Evolutionary conservation across 2,329 filamentous ascomycete species (phyloP).

Genomic region (Dactylellina parvicollis): DNA sequence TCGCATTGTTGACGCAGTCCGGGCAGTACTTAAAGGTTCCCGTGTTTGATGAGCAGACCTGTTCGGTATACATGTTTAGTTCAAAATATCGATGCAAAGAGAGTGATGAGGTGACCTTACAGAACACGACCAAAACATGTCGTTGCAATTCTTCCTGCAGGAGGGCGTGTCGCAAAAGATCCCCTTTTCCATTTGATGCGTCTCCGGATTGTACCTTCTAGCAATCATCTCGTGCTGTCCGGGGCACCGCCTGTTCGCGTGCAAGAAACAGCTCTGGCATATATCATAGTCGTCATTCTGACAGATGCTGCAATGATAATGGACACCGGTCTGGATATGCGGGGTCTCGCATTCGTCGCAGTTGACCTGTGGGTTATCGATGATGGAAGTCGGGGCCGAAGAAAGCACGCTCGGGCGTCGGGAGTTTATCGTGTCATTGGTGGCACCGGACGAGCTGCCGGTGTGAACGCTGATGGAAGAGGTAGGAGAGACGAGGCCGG

Average conservation of each 20-base stretch:
- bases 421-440: neutral
- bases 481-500: slow-evolving; percentile 20
- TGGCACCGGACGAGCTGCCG: slow-evolving; percentile 33
- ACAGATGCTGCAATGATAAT: slow-evolving; percentile 46
- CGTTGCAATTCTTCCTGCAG: slow-evolving; percentile 26
- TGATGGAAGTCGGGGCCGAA: neutral
- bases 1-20: slow-evolving; percentile 48
- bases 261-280: slow-evolving; percentile 25
- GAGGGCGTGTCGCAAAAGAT: slow-evolving; percentile 49
- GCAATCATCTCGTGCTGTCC: slow-evolving; percentile 29
- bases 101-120: neutral
- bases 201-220: slow-evolving; percentile 6
- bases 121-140: slow-evolving; percentile 51
- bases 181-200: slow-evolving; percentile 42
- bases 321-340: slow-evolving; percentile 33
- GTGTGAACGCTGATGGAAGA: slow-evolving; percentile 25
- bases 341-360: slow-evolving; percentile 20
- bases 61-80: neutral
- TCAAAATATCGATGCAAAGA: neutral
- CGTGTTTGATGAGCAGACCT: slow-evolving; percentile 17
- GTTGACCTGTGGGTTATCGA: slow-evolving; percentile 37
- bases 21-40: slow-evolving; percentile 37
- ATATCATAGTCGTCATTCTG: slow-evolving; percentile 38
- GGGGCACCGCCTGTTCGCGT: slow-evolving; percentile 1
- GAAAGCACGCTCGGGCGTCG: slow-evolving; percentile 12